phyloP scores from a whole-genome alignment of 179 eudicot species.

The Spergularia azorica region DNA sequence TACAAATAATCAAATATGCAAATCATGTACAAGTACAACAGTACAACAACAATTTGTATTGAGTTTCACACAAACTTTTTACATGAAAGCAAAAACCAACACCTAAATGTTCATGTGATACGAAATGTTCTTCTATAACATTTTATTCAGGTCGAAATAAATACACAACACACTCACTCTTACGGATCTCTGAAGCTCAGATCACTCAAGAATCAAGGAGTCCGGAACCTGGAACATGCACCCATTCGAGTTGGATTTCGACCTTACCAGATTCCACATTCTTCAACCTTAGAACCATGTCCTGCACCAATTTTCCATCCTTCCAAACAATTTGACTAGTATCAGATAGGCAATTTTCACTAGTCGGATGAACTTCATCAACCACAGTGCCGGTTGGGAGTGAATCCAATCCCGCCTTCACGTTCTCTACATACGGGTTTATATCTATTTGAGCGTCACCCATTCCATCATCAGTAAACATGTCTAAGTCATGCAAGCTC shows the following conservation, averaged over 20 bases:
- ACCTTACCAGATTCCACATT: slow-evolving; percentile 60
- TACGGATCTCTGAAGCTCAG: neutral
- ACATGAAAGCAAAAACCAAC: no score
- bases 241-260: slow-evolving; percentile 62
- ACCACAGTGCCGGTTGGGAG: slow-evolving; percentile 53
- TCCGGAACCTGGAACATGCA: slow-evolving; percentile 14
- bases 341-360: slow-evolving; percentile 51
- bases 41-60: no score
- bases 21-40: no score
- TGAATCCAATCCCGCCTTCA: slow-evolving; percentile 39
- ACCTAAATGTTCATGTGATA: no score
- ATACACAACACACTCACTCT: no score
- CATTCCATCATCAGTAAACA: slow-evolving; percentile 58
- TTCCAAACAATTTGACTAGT: slow-evolving; percentile 57
- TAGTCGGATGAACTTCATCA: slow-evolving; percentile 49
- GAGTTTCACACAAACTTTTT: no score
- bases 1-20: no score
- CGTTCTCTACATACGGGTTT: slow-evolving; percentile 50
- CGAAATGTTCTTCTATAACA: no score
- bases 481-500: slow-evolving; percentile 68
- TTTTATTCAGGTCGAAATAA: no score
- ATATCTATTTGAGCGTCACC: slow-evolving; percentile 70
- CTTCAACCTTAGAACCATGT: slow-evolving; percentile 59
- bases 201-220: slow-evolving; percentile 15
- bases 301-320: slow-evolving; percentile 60